Conservation (phyloP, 1,284 basidiomycete species). For the Athelia psychrophila region DNA sequence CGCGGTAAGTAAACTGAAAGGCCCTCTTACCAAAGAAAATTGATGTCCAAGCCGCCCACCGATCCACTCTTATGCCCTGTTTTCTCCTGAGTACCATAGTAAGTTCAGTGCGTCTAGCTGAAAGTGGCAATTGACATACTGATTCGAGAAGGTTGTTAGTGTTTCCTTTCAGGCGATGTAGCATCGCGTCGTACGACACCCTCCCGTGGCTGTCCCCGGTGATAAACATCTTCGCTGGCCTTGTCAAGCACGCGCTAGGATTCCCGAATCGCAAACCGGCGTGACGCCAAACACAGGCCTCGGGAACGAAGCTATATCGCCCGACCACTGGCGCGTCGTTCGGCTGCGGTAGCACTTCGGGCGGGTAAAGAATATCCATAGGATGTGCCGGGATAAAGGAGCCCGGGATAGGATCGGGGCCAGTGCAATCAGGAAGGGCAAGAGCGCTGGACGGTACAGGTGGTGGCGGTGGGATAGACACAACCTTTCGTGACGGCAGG, state of each 20-base stretch:
- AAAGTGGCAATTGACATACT: neutral
- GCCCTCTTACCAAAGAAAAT: constrained; percentile 2
- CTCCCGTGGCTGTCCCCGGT: neutral
- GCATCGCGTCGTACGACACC: neutral
- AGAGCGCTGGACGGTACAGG: neutral
- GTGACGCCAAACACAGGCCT: constrained; percentile 3
- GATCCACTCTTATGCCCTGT: neutral
- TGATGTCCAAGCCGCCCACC: neutral
- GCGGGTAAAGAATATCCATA: constrained; percentile 2
- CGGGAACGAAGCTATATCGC: constrained; percentile 3
- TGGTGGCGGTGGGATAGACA: neutral
- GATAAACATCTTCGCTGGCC: neutral
- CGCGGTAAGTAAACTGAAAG: too few species aligned
- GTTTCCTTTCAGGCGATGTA: neutral
- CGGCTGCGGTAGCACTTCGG: neutral
- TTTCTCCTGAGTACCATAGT: constrained; percentile 1
- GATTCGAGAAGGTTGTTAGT: neutral
- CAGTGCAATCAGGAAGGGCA: constrained; percentile 1
- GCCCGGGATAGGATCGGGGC: constrained; percentile 3
- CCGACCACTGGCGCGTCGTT: neutral
- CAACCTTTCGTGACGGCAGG: neutral
- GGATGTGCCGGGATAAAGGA: constrained; percentile 1
- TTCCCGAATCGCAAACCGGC: constrained; percentile 4
- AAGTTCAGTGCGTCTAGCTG: neutral
- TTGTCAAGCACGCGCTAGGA: neutral